Evolutionary conservation across 768 basidiomycete species (phyloP), one percentile per base, ranked within the genome.

Genomic region (Suillus spraguei): DNA sequence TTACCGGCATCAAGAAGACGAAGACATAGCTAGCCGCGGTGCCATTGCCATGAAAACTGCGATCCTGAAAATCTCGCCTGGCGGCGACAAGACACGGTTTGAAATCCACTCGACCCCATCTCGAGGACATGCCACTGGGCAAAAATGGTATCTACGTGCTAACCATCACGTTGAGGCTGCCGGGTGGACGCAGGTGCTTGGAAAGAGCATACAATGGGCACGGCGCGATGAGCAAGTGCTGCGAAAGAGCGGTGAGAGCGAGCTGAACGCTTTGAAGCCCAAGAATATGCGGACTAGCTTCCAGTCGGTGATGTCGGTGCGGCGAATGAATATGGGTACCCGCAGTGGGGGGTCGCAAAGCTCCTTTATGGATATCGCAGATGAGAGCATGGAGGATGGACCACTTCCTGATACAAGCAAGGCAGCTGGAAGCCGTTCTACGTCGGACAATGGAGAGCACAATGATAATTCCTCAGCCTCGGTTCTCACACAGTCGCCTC

Each of bases 1-100:
- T 74, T 97, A 92, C 72, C 89, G 91, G 20, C 89, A 91, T 67
- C 92, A 95, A 71, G 93, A 94, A 66, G 96, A 98, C 71, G 95
- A 98, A 76, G 84, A 85, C 9, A 79, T 95, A 36, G 88, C 94
- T 0, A 89, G 88, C 55, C 84, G 96, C 22, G 96, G 96, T 0
- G 90, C 94, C 0, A 95, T 98, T 66, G 86, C 90, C 3, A 92
- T 97, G 88, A 88, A 87, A 68, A 88, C 83, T 1, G 95, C 94
- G 1, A 76, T 82, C 5, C 76, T 95, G 22, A 88, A 86, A 68
- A 65, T 79, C 20, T 79, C 84, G 13, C 68, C 81, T 8, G 74
- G 81, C 44, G 69, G 74, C 33, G 87, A 91, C 65, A 85, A 88
- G 56, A 79, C 87, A 22, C 87, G 93, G 16, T 96, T 99, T 68